Evolutionary conservation across 768 basidiomycete genomes (phyloP).

Genomic region (Hydnum rufescens): DNA sequence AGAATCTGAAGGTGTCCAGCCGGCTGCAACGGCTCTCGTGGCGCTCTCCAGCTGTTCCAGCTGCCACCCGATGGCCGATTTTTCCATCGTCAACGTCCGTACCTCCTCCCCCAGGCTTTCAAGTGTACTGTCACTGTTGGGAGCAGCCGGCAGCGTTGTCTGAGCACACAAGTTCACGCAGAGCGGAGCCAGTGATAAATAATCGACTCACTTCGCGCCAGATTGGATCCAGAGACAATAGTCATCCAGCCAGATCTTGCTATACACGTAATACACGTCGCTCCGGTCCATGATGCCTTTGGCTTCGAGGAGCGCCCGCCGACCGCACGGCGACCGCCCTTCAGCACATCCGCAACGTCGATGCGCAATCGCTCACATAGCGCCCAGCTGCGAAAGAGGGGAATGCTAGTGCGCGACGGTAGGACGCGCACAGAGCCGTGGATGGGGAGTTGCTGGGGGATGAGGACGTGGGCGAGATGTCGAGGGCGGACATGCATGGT

Average conservation of each 20-base stretch:
- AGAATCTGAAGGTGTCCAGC: too few species aligned
- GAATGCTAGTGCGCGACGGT: conserved; percentile 55
- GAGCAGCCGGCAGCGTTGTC: conserved; percentile 3
- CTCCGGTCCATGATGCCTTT: conserved; percentile 61
- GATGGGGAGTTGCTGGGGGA: conserved; percentile 15
- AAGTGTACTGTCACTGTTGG: conserved; percentile 44
- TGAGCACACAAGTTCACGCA: background rate
- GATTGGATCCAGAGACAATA: conserved; percentile 65
- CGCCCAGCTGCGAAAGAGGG: conserved; percentile 64
- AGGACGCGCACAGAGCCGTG: conserved; percentile 37
- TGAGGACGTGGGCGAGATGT: conserved; percentile 40
- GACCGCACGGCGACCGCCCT: conserved; percentile 39
- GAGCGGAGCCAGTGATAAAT: background rate
- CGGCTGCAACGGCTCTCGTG: too few species aligned
- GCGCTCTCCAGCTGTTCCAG: conserved; percentile 54
- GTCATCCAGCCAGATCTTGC: conserved; percentile 72
- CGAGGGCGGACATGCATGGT: conserved; percentile 67
- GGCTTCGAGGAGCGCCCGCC: conserved; percentile 47
- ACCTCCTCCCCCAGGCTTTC: conserved; percentile 27
- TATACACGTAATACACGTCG: conserved; percentile 76
- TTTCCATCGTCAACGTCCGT: conserved; percentile 26
- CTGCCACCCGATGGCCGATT: conserved; percentile 44
- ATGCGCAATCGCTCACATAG: conserved; percentile 46
- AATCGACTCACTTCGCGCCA: conserved; percentile 39
- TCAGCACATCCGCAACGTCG: conserved; percentile 41